These are phyloP conservation scores for Eucalyptus leucophloia DNA, from an alignment of 345 rosid genomes.

Conservation along the genomic window DNA sequence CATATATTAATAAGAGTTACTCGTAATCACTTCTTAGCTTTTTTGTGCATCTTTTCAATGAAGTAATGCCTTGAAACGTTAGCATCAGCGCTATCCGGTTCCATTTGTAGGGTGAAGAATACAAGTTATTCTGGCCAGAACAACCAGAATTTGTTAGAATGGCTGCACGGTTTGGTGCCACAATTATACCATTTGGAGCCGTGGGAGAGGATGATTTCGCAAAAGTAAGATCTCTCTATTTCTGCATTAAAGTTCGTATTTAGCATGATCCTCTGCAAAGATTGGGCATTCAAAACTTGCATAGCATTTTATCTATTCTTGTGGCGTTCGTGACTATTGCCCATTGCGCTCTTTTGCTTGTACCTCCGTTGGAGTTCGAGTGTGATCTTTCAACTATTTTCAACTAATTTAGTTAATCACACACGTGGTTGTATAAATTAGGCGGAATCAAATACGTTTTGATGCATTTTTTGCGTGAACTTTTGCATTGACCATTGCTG, in stretches of 20 bases:
- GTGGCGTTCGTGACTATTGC: not conserved
- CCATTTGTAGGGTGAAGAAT: conserved; percentile 46
- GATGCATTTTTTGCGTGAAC: not conserved
- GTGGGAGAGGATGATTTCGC: conserved; percentile 76
- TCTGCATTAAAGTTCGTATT: not conserved
- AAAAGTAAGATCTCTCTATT: conserved; percentile 28
- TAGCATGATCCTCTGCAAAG: not conserved
- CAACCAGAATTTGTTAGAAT: conserved; percentile 66
- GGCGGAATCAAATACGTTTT: not conserved
- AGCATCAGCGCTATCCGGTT: not conserved
- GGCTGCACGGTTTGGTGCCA: conserved; percentile 79
- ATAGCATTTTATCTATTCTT: not conserved
- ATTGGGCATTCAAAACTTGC: not conserved
- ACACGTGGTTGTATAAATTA: not conserved
- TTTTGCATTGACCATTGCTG: not conserved
- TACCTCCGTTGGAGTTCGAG: not conserved
- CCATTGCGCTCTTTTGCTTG: not conserved
- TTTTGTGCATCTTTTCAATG: not conserved
- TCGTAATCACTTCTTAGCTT: not conserved
- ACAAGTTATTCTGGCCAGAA: conserved; percentile 73
- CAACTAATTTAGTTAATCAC: not conserved
- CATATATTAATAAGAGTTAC: not conserved
- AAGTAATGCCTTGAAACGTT: not conserved
- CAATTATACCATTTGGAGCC: conserved; percentile 58
- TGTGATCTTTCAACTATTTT: not conserved